phyloP scores from a whole-genome alignment of 495 filamentous ascomycete genomes.

The Chlorociboria aeruginascens region DNA sequence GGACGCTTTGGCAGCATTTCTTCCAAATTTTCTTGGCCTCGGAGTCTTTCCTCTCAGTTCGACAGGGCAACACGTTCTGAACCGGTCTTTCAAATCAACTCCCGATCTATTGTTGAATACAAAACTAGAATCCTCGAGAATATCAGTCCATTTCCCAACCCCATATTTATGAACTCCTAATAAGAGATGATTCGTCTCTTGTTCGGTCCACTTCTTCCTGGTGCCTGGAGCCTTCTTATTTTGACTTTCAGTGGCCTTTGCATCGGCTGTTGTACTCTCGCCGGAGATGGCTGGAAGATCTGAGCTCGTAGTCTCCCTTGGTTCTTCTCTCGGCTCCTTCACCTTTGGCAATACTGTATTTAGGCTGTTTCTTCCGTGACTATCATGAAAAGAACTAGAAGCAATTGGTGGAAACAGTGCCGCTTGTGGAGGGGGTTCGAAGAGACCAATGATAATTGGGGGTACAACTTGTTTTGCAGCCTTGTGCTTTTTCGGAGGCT shows the following conservation, averaged over 20 bases:
- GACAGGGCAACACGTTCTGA: slow-evolving; percentile 63
- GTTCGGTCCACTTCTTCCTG: slow-evolving; percentile 63
- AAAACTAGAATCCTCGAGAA: slow-evolving; percentile 62
- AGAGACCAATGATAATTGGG: slow-evolving; percentile 62
- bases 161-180: slow-evolving; percentile 71
- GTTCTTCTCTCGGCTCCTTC: slow-evolving; percentile 3
- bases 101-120: slow-evolving; percentile 64
- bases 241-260: not conserved
- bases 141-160: slow-evolving; percentile 79
- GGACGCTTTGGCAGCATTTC: slow-evolving; percentile 11
- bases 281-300: not conserved
- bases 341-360: slow-evolving; percentile 19
- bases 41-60: slow-evolving; percentile 30
- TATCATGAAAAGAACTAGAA: slow-evolving; percentile 35
- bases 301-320: not conserved
- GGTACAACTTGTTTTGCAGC: slow-evolving; percentile 36
- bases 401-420: slow-evolving; percentile 63
- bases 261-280: not conserved
- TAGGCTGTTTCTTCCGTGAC: slow-evolving; percentile 25
- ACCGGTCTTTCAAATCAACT: slow-evolving; percentile 79
- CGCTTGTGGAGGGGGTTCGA: slow-evolving; percentile 64
- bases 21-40: slow-evolving; percentile 14
- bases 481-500: slow-evolving; percentile 42
- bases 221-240: slow-evolving; percentile 2
- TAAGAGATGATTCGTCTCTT: slow-evolving; percentile 68